A percentile compares a stretch with the other conserved stretches of the same genome.
Evolutionary conservation across 1,139 yeast genomes (phyloP).

Genomic region (Ogataea hybrid): DNA sequence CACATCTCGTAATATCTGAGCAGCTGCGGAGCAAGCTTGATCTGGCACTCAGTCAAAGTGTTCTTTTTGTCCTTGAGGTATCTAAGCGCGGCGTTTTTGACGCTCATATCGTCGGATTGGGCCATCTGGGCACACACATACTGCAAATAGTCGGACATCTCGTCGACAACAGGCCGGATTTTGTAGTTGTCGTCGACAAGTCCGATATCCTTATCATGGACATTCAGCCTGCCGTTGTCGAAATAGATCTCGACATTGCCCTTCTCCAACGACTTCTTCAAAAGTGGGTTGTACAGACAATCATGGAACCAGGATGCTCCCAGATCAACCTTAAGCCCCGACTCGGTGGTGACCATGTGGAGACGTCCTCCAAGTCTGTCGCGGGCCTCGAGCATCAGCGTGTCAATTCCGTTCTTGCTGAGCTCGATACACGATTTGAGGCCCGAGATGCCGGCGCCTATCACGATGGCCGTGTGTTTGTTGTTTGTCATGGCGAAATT

Average conservation of each 20-base stretch:
- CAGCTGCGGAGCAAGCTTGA: conserved; percentile 46
- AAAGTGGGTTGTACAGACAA: conserved; percentile 63
- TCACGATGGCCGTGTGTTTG: conserved; percentile 39
- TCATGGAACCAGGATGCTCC: conserved; percentile 96
- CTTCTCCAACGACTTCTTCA: conserved; percentile 47
- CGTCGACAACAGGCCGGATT: conserved; percentile 48
- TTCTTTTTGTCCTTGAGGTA: conserved; percentile 46
- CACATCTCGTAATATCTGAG: conserved; percentile 64
- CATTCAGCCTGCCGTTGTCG: conserved; percentile 43
- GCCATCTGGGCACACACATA: conserved; percentile 43
- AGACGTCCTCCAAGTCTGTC: conserved; percentile 60
- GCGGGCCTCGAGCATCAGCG: conserved; percentile 56
- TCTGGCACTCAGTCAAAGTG: conserved; percentile 52
- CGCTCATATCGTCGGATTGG: conserved; percentile 38
- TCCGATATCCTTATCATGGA: conserved; percentile 23
- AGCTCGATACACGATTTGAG: conserved; percentile 69
- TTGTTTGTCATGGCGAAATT: neutral
- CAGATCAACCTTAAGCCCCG: conserved; percentile 47
- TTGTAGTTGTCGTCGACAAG: conserved; percentile 26
- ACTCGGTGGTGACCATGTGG: conserved; percentile 32
- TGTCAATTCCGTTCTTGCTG: conserved; percentile 41
- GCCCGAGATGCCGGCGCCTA: conserved; percentile 86
- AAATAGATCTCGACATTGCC: conserved; percentile 38
- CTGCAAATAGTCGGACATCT: conserved; percentile 56
- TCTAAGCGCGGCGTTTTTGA: conserved; percentile 30